Evolutionary conservation across 768 basidiomycete genomes (phyloP).

Genomic region (Collybiopsis luxurians): DNA sequence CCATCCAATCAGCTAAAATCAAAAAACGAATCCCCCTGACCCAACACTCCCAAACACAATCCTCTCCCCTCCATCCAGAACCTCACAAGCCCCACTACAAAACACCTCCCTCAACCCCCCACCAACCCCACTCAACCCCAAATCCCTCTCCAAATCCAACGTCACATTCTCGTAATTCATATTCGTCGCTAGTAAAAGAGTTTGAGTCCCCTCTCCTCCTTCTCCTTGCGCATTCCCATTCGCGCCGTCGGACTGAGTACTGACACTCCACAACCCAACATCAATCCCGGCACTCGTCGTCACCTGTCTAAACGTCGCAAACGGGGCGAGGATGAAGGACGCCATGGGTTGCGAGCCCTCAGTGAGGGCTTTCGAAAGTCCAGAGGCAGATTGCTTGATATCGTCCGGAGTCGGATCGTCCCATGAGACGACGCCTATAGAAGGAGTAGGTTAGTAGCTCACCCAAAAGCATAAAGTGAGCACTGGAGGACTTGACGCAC

Average conservation of each 20-base stretch:
- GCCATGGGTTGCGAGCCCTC: conserved; percentile 30
- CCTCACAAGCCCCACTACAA: conserved; percentile 30
- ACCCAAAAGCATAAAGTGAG: background rate
- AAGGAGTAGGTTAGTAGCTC: background rate
- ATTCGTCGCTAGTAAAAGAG: conserved; percentile 51
- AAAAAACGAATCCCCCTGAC: conserved; percentile 36
- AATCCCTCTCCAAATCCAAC: conserved; percentile 29
- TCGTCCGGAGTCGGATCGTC: conserved; percentile 49
- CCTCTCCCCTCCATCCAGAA: conserved; percentile 17
- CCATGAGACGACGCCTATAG: conserved; percentile 48
- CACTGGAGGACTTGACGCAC: conserved; percentile 22
- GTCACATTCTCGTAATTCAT: conserved; percentile 37
- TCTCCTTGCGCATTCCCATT: too few species aligned
- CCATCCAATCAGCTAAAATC: background rate
- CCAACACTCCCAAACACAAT: conserved; percentile 38
- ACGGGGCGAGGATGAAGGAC: conserved; percentile 42
- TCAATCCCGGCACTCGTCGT: conserved; percentile 40
- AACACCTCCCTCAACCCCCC: conserved; percentile 26
- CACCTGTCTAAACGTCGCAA: conserved; percentile 37
- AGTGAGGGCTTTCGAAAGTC: conserved; percentile 42
- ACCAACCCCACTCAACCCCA: conserved; percentile 17
- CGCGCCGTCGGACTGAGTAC: too few species aligned
- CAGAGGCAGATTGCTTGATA: conserved; percentile 51
- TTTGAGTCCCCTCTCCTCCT: too few species aligned
- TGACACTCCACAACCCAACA: conserved; percentile 48